These are phyloP conservation scores for Achaetomiella virescens DNA, from an alignment of 495 filamentous ascomycete genomes.

Conservation along the genomic window DNA sequence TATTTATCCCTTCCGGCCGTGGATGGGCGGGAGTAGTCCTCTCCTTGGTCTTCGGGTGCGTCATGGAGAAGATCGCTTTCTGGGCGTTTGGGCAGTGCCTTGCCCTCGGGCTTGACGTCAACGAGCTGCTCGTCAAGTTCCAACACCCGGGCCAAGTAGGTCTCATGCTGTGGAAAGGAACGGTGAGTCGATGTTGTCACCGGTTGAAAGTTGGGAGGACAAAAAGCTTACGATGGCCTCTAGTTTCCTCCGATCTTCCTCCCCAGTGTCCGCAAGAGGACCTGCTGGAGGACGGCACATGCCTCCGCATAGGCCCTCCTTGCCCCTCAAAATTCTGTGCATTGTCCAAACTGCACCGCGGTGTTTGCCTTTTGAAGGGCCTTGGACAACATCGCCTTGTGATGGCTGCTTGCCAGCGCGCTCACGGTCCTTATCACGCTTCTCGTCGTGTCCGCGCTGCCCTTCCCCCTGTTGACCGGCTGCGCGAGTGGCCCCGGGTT, in stretches of 20 bases:
- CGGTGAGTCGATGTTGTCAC: slow-evolving; percentile 11
- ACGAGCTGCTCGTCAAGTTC: slow-evolving; percentile 71
- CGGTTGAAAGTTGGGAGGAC: neutral
- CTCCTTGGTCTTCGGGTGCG: slow-evolving; percentile 40
- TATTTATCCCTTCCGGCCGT: slow-evolving; percentile 3
- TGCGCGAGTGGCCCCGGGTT: slow-evolving; percentile 42
- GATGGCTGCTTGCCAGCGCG: slow-evolving; percentile 44
- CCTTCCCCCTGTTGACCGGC: slow-evolving; percentile 41
- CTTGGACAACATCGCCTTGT: slow-evolving; percentile 89
- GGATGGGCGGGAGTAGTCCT: slow-evolving; percentile 33
- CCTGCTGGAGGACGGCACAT: slow-evolving; percentile 73
- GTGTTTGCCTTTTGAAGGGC: slow-evolving; percentile 93
- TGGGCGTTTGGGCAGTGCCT: slow-evolving; percentile 73
- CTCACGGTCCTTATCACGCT: slow-evolving; percentile 23
- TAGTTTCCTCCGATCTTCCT: slow-evolving; percentile 80
- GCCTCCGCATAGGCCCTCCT: slow-evolving; percentile 89
- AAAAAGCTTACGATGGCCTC: slow-evolving; percentile 73
- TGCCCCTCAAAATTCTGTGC: slow-evolving; percentile 91
- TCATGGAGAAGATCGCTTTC: slow-evolving; percentile 48
- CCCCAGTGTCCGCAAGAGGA: slow-evolving; percentile 75
- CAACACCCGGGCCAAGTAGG: slow-evolving; percentile 80
- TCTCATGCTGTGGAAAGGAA: slow-evolving; percentile 56
- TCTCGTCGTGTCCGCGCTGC: slow-evolving; percentile 38
- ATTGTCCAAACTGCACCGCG: slow-evolving; percentile 89
- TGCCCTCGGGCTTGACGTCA: slow-evolving; percentile 51